Evolutionary conservation across 192 early-diverging fungal genomes (phyloP).

Genomic region (Diversispora epigaea): DNA sequence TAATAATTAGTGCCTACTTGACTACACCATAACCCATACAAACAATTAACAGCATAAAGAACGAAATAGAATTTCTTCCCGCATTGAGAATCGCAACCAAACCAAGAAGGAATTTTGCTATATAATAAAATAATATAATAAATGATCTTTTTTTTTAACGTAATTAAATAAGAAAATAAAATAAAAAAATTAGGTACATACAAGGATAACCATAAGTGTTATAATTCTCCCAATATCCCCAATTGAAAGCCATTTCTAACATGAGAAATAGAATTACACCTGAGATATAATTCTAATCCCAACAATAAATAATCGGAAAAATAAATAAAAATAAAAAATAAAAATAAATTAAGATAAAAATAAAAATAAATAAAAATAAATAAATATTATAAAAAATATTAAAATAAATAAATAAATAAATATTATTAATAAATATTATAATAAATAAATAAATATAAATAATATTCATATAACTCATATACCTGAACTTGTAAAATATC

Average conservation of each 20-base stretch:
- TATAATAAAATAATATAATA: neutral
- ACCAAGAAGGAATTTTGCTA: conserved; percentile 64
- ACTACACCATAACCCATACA: conserved; percentile 96
- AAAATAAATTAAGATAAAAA: neutral
- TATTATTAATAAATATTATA: too few relatives aligned
- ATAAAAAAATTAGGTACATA: conserved; percentile 39
- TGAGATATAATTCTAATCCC: conserved; percentile 70
- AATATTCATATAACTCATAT: neutral
- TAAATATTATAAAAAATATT: too few relatives aligned
- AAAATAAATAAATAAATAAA: neutral
- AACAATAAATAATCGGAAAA: too few relatives aligned
- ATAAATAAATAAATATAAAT: neutral
- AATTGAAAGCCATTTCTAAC: conserved; percentile 91
- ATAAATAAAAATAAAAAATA: too few relatives aligned
- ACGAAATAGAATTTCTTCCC: conserved; percentile 87
- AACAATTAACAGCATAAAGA: conserved; percentile 95
- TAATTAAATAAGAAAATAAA: neutral
- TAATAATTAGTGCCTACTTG: conserved; percentile 50
- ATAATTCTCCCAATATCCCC: conserved; percentile 74
- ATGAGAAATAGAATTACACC: conserved; percentile 83
- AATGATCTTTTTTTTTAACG: neutral
- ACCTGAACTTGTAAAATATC: conserved; percentile 89
- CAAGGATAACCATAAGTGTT: conserved; percentile 62
- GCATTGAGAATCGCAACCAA: conserved; percentile 81
- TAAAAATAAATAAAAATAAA: too few relatives aligned